Base-by-base conservation (phyloP, 2,329 filamentous ascomycete genomes). In the Ilyonectria destructans region DNA sequence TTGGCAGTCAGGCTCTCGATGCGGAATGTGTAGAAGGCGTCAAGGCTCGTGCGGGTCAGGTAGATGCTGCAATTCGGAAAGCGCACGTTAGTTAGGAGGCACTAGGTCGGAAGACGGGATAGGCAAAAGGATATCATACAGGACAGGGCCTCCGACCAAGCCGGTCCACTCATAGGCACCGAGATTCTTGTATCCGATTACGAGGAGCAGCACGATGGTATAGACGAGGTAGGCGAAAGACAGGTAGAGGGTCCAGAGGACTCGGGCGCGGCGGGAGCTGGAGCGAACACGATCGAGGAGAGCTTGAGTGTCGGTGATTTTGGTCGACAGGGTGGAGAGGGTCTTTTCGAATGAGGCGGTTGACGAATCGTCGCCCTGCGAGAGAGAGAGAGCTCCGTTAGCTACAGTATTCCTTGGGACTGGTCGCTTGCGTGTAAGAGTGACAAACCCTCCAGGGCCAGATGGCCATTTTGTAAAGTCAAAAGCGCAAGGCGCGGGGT, bases 341-440 rank as follows among this genome's bases (percentile, higher is more conserved):
- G 92, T 90, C 85, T 95, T 98, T 84, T 99, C 96, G 79, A 98
- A 99, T 4, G 92, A 93, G 58, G 95, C 95, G 29, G 96, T 92
- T 72, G 95, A 97, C 79, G 89, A 92, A 80, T 92, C 89, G 77
- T 93, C 89, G 82, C 90, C 89, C 94, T 97, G 76, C 40, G 51
- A 19, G n/a, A 19, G 46, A 26, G n/a, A 37, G 10, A 46, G 26
- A 40, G 51, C 19, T 10, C 10, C 23, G 37, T 78, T 62, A 78
- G 70, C 6, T 19, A 17, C 26, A 35, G n/a, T 35, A 19, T 37
- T 54, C n/a, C 17, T 21, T 21, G 48, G 15, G 26, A 6, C 40
- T 43, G 58, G 15, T 33, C 46, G 40, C 4, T 21, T 31, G 19
- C 13, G n/a, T 33, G 10, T 26, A 37, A 7, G 23, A 43, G 29